Base-by-base conservation (phyloP, 176 grass and related monocot species). In the Cenchrus fungigraminus region DNA sequence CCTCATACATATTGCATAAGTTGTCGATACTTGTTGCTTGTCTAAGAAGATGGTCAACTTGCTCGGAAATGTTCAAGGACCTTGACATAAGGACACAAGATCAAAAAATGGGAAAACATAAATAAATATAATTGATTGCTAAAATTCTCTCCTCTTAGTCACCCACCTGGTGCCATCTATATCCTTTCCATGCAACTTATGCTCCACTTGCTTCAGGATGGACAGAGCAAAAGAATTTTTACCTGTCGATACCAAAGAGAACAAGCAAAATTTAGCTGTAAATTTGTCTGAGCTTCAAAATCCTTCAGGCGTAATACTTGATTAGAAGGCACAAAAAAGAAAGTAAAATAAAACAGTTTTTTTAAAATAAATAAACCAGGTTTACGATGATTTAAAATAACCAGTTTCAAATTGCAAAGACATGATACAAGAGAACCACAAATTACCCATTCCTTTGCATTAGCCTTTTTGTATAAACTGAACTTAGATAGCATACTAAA, bases 1-100 rank as follows among this genome's bases (percentile, higher is more conserved):
- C 96, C 88, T 98, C 96, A 82, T 98, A 98, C 93, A 98, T 98
- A 94, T 95, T 95, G 86, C 96, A 95, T 77, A 98, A 92, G 79
- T 98, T 98, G 85, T 98, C 93, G 12, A 98, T 92, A 73, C 75
- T 95, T 82, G 93, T 95, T 37, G 96, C 91, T 80, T 95, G 96
- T 86, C 92, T 98, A 75, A 98, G 77, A 87, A 98, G 96, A 88
- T 87, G 63, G 46, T 98, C 96, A 22, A 98, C 96, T 89, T 93
- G 93, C 89, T 98, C 96, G 19, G 91, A 77, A 85, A 93, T 88
- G 43, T 89, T 86, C 83, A 88, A 82, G 72, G 89, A 94, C 77
- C 96, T 98, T 77, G 15, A 74, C 80, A 87, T 72, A 88, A 88
- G 66, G 19, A 16, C 32, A 78, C 17, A 49, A 58, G 42, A 85